These are phyloP conservation scores for Boechera stricta DNA, from an alignment of 345 rosid species.

Conservation along the genomic window DNA sequence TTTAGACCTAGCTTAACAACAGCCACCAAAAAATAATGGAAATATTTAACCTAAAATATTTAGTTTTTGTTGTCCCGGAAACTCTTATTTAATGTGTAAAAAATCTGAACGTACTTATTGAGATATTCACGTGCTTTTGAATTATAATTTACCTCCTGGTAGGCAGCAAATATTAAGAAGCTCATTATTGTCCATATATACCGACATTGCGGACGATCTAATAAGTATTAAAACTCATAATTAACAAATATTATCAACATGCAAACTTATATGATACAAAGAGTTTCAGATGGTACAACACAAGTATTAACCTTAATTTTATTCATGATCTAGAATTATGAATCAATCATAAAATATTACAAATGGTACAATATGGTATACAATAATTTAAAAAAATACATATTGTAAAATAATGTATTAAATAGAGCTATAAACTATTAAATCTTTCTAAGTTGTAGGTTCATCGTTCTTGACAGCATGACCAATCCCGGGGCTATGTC, in stretches of 20 bases:
- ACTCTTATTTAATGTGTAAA: neutral
- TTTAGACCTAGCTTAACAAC: no score
- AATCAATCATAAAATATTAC: slow-evolving; percentile 33
- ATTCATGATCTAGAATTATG: slow-evolving; percentile 40
- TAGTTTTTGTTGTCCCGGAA: neutral
- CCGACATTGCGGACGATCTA: neutral
- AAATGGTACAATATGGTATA: slow-evolving; percentile 9
- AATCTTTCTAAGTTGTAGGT: slow-evolving; percentile 40
- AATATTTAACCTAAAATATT: neutral
- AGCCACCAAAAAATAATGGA: no score
- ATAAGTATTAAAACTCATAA: neutral
- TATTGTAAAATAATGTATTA: slow-evolving; percentile 17
- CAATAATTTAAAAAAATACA: slow-evolving; percentile 16
- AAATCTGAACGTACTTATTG: neutral
- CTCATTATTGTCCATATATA: neutral
- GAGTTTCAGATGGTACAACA: slow-evolving; percentile 20
- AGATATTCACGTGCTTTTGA: neutral
- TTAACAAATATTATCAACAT: neutral
- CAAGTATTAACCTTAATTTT: slow-evolving; percentile 14
- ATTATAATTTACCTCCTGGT: neutral
- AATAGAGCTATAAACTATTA: slow-evolving; percentile 26
- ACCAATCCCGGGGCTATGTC: slow-evolving; percentile 62
- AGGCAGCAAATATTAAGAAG: slow-evolving; percentile 13
- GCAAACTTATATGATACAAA: slow-evolving; percentile 25
- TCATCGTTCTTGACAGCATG: slow-evolving; percentile 48